Conservation (phyloP, 2,329 filamentous ascomycete genomes). For the Massarina eburnea region DNA sequence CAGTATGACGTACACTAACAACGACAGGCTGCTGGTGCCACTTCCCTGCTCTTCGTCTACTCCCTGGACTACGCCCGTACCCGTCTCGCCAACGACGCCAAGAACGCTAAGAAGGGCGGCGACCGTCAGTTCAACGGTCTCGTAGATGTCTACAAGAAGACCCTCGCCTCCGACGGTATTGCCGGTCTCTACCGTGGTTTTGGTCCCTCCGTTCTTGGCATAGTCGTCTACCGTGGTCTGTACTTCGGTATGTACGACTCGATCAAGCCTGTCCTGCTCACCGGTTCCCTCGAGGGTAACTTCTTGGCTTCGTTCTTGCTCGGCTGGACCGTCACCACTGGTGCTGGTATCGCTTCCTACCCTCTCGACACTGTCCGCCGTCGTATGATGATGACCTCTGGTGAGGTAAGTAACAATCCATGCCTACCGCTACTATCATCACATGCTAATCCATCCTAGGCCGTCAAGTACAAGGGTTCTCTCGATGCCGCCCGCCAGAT, state of each 20-base stretch:
- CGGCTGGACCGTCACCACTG: constrained; percentile 98
- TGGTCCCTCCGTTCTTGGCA: constrained; percentile 98
- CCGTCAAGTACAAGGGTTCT: constrained; percentile 99
- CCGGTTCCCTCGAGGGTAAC: constrained; percentile 90
- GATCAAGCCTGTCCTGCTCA: constrained; percentile 97
- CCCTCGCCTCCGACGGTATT: constrained; percentile 96
- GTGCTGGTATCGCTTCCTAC: constrained; percentile 99
- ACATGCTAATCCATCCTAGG: constrained; percentile 56
- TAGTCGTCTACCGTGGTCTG: constrained; percentile 99
- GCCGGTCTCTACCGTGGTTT: constrained; percentile 99
- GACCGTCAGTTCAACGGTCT: constrained; percentile 99
- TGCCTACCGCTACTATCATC: neutral
- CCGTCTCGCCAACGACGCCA: constrained; percentile 99
- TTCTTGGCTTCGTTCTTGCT: constrained; percentile 99
- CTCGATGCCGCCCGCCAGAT: constrained; percentile 96
- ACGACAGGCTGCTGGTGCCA: constrained; percentile 88
- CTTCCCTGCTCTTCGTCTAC: constrained; percentile 99
- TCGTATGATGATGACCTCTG: constrained; percentile 99
- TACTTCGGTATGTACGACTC: constrained; percentile 99
- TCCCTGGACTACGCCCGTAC: constrained; percentile 99
- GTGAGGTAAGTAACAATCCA: constrained; percentile 58
- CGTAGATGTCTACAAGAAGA: constrained; percentile 99
- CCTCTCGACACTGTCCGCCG: constrained; percentile 99
- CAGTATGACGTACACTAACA: constrained; percentile 13
- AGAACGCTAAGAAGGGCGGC: constrained; percentile 95